These are phyloP conservation scores for Fusarium sublunatum DNA, from an alignment of 2,329 filamentous ascomycete genomes.

Conservation along the genomic window DNA sequence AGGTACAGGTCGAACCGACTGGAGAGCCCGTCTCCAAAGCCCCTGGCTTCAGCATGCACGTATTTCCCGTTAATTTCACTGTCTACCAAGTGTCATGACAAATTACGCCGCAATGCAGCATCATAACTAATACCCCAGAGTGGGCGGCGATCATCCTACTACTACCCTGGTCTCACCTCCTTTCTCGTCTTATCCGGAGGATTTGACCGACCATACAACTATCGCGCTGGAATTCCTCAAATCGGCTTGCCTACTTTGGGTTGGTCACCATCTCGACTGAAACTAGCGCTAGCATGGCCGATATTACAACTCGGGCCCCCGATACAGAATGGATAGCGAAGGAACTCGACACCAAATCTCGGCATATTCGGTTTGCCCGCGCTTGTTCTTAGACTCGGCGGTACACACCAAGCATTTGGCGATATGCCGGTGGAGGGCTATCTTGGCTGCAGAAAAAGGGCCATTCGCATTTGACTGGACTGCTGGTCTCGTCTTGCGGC, in stretches of 20 bases:
- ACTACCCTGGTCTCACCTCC: slow-evolving; percentile 25
- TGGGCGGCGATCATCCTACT: slow-evolving; percentile 14
- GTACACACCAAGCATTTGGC: neutral
- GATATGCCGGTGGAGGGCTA: slow-evolving; percentile 2
- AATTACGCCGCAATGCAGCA: slow-evolving; percentile 7
- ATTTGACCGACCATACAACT: slow-evolving; percentile 12
- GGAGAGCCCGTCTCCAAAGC: slow-evolving; percentile 41
- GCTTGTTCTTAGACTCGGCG: slow-evolving; percentile 14
- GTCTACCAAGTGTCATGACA: slow-evolving; percentile 51
- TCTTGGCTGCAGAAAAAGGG: neutral
- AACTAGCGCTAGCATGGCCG: slow-evolving; percentile 33
- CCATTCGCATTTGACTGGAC: neutral
- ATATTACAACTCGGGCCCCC: slow-evolving; percentile 21
- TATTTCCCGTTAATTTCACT: slow-evolving; percentile 50
- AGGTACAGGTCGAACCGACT: slow-evolving; percentile 55
- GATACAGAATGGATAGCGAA: slow-evolving; percentile 10
- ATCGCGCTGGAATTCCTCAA: slow-evolving; percentile 28
- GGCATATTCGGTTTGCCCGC: slow-evolving; percentile 3
- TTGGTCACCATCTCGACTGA: slow-evolving; percentile 21
- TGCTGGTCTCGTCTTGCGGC: slow-evolving; percentile 5
- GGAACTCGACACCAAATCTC: neutral
- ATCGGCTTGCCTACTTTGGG: slow-evolving; percentile 32
- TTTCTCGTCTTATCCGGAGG: slow-evolving; percentile 22
- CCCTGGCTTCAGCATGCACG: slow-evolving; percentile 44
- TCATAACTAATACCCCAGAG: slow-evolving; percentile 8